Evolutionary conservation across 768 basidiomycete genomes (phyloP).

Genomic region (Imleria badia): DNA sequence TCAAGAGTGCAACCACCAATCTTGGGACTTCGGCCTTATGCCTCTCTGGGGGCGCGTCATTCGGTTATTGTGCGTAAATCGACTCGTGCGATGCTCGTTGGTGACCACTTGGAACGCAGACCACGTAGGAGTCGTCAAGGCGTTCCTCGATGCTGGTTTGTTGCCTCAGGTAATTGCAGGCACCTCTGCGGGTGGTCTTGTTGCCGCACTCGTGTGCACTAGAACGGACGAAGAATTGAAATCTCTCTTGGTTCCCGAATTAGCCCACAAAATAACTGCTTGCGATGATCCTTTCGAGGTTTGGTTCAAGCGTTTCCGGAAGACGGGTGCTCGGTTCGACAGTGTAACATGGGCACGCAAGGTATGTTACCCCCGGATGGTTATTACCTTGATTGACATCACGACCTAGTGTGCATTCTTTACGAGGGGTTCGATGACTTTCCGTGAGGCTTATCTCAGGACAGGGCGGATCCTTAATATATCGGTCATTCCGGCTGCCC

Average conservation of each 20-base stretch:
- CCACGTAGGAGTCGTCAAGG: conserved; percentile 89
- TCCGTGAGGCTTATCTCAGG: conserved; percentile 89
- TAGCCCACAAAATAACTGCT: conserved; percentile 82
- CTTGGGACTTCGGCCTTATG: conserved; percentile 91
- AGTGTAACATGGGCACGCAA: conserved; percentile 88
- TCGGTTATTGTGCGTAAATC: conserved; percentile 77
- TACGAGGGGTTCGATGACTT: conserved; percentile 91
- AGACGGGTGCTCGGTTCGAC: conserved; percentile 94
- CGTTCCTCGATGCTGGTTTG: conserved; percentile 82
- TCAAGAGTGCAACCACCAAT: conserved; percentile 85
- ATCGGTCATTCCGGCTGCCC: conserved; percentile 87
- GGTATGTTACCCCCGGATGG: conserved; percentile 40
- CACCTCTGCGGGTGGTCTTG: conserved; percentile 89
- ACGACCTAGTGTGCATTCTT: conserved; percentile 73
- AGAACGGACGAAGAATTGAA: conserved; percentile 87
- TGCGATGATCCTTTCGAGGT: conserved; percentile 73
- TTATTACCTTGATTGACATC: background rate
- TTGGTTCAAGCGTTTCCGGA: conserved; percentile 72
- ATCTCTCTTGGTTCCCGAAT: conserved; percentile 70
- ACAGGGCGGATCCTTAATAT: conserved; percentile 95
- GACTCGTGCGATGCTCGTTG: background rate
- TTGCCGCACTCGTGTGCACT: conserved; percentile 76
- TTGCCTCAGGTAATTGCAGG: conserved; percentile 93
- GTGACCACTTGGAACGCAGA: conserved; percentile 42
- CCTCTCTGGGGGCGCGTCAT: conserved; percentile 93